Evolutionary conservation across 768 basidiomycete genomes (phyloP), one percentile per base, ranked within the genome.

Genomic region (Sarcodon sp.): DNA sequence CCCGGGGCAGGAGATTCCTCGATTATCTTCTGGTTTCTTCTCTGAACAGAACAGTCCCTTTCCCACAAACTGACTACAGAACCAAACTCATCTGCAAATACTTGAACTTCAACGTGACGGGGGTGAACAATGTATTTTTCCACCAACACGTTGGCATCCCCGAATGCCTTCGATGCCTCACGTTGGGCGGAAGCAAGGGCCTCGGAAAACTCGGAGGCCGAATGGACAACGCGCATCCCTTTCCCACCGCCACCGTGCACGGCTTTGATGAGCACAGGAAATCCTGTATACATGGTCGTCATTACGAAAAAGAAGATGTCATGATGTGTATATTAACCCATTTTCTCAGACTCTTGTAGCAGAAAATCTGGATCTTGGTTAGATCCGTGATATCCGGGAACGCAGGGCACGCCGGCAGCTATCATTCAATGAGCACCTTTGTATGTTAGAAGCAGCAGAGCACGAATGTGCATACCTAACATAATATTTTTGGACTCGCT

Each of bases 401-500:
- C 86, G 59, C 90, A 92, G 1, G 91, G 90, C 1, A 97, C 92
- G 0, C 82, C 81, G 49, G 92, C 92, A 54, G 76, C 87, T 87
- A 54, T 35, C 12, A 53, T 12, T 9, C 34, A 6, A 10, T 5
- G 7, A 15, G 12, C 47, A 35, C 47, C 44, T 16, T 12, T 45
- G 18, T 47, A 44, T 13, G 16, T 8, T 44, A 43, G 21, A 34
- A 39, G 39, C 34, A 47, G 11, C 33, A 36, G 15, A 39, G 43
- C 12, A 4, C 38, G 46, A 7, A 31, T 15, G 1, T 11, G 53
- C 73, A 36, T 65, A 86, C 84, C 71, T 13, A 75, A 73, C 91
- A 94, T 93, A 58, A 94, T 94, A 50, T 87, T 91, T 69, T 97
- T 97, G 35, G 89, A 92, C 70, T 93, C 90, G 49, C 89, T 87